Evolutionary conservation across 1,284 basidiomycete species (phyloP).

Genomic region (Amylostereum chailletii): DNA sequence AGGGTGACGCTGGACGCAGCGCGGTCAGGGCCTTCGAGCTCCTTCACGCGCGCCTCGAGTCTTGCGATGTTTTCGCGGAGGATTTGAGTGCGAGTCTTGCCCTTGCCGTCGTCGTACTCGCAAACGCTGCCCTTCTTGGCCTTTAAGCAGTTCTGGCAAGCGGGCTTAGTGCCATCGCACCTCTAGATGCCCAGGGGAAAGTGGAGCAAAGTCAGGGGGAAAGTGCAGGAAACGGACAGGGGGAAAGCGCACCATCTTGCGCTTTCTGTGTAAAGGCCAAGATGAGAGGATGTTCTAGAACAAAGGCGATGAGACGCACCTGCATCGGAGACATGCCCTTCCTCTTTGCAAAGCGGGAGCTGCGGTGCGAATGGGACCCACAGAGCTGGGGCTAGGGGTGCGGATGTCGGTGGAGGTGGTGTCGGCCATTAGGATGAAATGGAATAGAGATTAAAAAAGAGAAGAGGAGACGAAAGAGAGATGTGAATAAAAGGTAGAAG

Average conservation of each 20-base stretch:
- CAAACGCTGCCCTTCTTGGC: conserved; percentile 33
- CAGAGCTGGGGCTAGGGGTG: conserved; percentile 12
- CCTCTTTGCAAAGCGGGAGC: conserved; percentile 30
- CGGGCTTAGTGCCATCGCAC: conserved; percentile 34
- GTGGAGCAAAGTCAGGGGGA: conserved; percentile 2
- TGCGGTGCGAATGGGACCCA: conserved; percentile 9
- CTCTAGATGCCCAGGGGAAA: conserved; percentile 18
- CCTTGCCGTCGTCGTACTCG: conserved; percentile 39
- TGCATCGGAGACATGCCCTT: conserved; percentile 63
- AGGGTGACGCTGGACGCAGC: conserved; percentile 26
- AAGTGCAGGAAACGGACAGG: not conserved
- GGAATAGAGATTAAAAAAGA: conserved; percentile 19
- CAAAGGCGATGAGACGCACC: conserved; percentile 24
- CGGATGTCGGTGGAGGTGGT: conserved; percentile 19
- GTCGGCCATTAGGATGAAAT: conserved; percentile 30
- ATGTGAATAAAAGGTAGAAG: conserved; percentile 4
- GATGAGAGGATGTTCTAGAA: not conserved
- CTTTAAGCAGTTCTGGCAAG: conserved; percentile 31
- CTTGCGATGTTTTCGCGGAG: conserved; percentile 34
- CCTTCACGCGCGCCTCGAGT: conserved; percentile 31
- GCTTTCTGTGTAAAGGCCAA: conserved; percentile 38
- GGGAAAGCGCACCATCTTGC: conserved; percentile 58
- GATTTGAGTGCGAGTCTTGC: conserved; percentile 36
- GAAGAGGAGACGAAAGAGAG: conserved; percentile 10
- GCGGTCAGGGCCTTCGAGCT: conserved; percentile 31